These are phyloP conservation scores for Tuber indicum DNA, from an alignment of 495 filamentous ascomycete genomes.

Conservation along the genomic window DNA sequence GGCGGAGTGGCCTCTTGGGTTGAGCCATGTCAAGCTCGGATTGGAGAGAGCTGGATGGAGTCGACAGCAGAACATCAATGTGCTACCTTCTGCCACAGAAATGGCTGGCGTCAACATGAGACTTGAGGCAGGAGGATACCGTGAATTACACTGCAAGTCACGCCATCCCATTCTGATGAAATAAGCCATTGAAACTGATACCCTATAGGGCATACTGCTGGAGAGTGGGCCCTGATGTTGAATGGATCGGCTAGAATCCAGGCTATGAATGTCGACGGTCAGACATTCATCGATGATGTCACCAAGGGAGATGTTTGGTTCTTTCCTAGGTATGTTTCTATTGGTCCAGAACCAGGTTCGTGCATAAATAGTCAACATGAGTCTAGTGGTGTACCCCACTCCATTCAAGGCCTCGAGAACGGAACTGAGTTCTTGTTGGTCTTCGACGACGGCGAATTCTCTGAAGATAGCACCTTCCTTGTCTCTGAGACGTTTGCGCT, in stretches of 20 bases:
- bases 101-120: conserved; percentile 79
- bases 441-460: conserved; percentile 64
- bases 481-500: conserved; percentile 58
- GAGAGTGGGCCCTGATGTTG: conserved; percentile 60
- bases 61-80: conserved; percentile 57
- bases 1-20: conserved; percentile 65
- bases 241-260: conserved; percentile 59
- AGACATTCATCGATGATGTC: conserved; percentile 61
- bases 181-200: conserved; percentile 4
- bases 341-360: no score
- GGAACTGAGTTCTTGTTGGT: conserved; percentile 65
- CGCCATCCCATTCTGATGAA: background rate
- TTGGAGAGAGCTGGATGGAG: conserved; percentile 59
- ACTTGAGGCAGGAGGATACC: conserved; percentile 58
- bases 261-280: conserved; percentile 57
- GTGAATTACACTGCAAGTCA: conserved; percentile 59
- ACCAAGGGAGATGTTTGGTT: conserved; percentile 65
- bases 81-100: conserved; percentile 57
- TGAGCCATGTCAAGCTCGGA: conserved; percentile 59
- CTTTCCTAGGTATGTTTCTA: conserved; percentile 47
- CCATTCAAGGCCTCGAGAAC: conserved; percentile 58
- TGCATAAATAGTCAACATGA: background rate
- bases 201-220: conserved; percentile 53
- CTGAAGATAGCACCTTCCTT: conserved; percentile 63
- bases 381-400: conserved; percentile 56